Conservation (phyloP, 805 yeast genomes). For the Candida cerambycidarum region DNA sequence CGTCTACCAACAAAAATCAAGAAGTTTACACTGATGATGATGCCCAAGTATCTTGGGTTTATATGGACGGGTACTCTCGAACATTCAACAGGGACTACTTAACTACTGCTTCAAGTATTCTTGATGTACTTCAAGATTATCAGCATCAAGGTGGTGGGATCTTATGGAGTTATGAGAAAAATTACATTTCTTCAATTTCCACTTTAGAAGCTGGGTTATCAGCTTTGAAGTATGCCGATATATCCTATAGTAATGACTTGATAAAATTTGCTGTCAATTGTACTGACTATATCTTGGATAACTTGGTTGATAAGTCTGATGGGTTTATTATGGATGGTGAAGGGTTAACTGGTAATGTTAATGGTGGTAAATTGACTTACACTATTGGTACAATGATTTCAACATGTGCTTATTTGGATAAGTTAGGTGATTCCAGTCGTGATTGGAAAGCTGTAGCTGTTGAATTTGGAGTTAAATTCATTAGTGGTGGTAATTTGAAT, state of each 20-base stretch:
- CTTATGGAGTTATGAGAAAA: slow-evolving; percentile 17
- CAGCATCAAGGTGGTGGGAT: slow-evolving; percentile 51
- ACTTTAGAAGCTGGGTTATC: slow-evolving; percentile 25
- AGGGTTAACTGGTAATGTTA: slow-evolving; percentile 16
- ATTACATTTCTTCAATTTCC: slow-evolving; percentile 26
- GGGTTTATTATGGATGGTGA: slow-evolving; percentile 23
- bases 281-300: slow-evolving; percentile 14
- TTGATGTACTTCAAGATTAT: slow-evolving; percentile 57
- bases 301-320: slow-evolving; percentile 17
- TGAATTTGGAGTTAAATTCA: slow-evolving; percentile 19
- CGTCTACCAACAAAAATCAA: slow-evolving; percentile 20
- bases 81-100: slow-evolving; percentile 6
- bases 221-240: slow-evolving; percentile 18
- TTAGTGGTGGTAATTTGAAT: slow-evolving; percentile 18
- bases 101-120: slow-evolving; percentile 13
- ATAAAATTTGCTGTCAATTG: slow-evolving; percentile 19
- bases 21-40: slow-evolving; percentile 29
- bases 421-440: slow-evolving; percentile 12
- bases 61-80: slow-evolving; percentile 14
- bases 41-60: slow-evolving; percentile 26
- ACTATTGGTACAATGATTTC: slow-evolving; percentile 29
- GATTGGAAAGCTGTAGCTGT: slow-evolving; percentile 24
- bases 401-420: slow-evolving; percentile 21
- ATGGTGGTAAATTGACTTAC: slow-evolving; percentile 29
- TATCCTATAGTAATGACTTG: slow-evolving; percentile 12